Percentiles rank a stretch among this genome's conserved stretches.
phyloP scores from a whole-genome alignment of 2,329 filamentous ascomycete genomes.

The Nothophoma quercina region DNA sequence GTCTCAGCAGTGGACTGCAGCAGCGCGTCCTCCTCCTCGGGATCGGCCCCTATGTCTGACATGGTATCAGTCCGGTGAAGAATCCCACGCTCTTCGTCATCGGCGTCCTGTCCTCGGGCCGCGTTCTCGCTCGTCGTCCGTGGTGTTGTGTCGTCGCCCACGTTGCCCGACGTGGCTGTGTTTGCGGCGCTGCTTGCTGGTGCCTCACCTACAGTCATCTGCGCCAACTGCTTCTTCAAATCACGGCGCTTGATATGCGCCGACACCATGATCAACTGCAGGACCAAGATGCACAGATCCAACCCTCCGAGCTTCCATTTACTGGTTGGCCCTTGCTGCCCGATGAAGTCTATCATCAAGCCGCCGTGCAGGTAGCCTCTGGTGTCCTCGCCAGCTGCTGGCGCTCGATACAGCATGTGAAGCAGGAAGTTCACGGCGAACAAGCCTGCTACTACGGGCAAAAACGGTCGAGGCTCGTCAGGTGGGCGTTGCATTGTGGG shows the following conservation, averaged over 20 bases:
- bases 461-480: conserved; percentile 60
- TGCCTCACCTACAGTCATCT: conserved; percentile 31
- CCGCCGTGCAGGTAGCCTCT: conserved; percentile 67
- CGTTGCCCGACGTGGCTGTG: conserved; percentile 19
- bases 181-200: conserved; percentile 13
- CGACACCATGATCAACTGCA: conserved; percentile 66
- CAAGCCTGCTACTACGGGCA: conserved; percentile 61
- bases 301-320: conserved; percentile 60
- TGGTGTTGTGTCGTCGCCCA: conserved; percentile 13
- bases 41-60: conserved; percentile 51
- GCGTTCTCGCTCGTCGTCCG: conserved; percentile 17
- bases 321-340: conserved; percentile 65
- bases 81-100: conserved; percentile 67
- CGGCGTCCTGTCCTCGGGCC: conserved; percentile 59
- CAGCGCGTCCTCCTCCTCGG: conserved; percentile 44
- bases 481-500: conserved; percentile 55
- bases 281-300: conserved; percentile 61
- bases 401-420: conserved; percentile 54
- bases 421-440: conserved; percentile 65
- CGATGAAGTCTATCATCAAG: conserved; percentile 70
- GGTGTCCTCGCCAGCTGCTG: conserved; percentile 57
- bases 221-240: conserved; percentile 50
- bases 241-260: conserved; percentile 61
- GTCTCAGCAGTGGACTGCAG: conserved; percentile 38
- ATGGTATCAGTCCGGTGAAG: conserved; percentile 50